Percentiles rank a stretch among this genome's conserved stretches.
Evolutionary conservation across 2,329 filamentous ascomycete genomes (phyloP).

Genomic region (Monascus ruber): DNA sequence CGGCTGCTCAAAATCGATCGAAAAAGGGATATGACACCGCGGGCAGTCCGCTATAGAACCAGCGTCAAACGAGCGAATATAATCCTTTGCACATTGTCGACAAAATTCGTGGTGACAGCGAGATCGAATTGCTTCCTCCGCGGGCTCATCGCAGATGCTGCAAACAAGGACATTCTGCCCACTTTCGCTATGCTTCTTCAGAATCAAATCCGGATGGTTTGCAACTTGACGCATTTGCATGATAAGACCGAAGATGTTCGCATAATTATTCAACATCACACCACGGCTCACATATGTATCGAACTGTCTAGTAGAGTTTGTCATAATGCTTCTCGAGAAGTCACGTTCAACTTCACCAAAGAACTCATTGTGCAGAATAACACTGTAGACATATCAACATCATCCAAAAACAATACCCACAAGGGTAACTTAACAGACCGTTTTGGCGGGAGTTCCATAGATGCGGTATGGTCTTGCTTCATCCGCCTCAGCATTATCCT

Average conservation of each 20-base stretch:
- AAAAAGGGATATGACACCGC: slow-evolving; percentile 76
- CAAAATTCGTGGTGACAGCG: slow-evolving; percentile 91
- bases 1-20: slow-evolving; percentile 88
- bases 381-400: slow-evolving; percentile 24
- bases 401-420: not conserved
- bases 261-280: slow-evolving; percentile 93
- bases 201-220: slow-evolving; percentile 85
- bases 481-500: slow-evolving; percentile 91
- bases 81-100: slow-evolving; percentile 66
- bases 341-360: slow-evolving; percentile 95
- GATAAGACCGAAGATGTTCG: slow-evolving; percentile 96
- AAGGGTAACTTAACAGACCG: slow-evolving; percentile 38
- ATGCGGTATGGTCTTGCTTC: slow-evolving; percentile 84
- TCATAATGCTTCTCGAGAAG: slow-evolving; percentile 93
- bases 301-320: slow-evolving; percentile 74
- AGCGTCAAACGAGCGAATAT: slow-evolving; percentile 63
- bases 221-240: slow-evolving; percentile 99
- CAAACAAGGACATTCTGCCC: slow-evolving; percentile 87
- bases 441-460: slow-evolving; percentile 94
- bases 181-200: slow-evolving; percentile 75
- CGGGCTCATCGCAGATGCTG: slow-evolving; percentile 90
- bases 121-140: slow-evolving; percentile 87
- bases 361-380: slow-evolving; percentile 85
- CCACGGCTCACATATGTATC: slow-evolving; percentile 91
- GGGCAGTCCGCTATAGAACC: slow-evolving; percentile 57